Conservation (phyloP, 179 eudicot species). For the Beta lomatogona region DNA sequence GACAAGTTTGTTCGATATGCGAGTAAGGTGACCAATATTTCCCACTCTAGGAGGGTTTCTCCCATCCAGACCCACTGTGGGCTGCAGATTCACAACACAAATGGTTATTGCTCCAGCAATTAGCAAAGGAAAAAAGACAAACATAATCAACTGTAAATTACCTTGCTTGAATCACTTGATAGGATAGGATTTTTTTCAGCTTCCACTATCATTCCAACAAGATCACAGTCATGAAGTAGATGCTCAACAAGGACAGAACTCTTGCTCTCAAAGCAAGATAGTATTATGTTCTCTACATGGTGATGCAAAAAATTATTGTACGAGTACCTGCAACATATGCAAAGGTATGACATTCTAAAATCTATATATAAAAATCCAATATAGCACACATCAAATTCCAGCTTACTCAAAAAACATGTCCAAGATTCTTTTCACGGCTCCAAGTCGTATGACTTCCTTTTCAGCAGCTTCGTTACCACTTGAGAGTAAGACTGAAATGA, state of each 20-base stretch:
- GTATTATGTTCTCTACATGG: slow-evolving; percentile 68
- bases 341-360: slow-evolving; percentile 23
- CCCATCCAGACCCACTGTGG: slow-evolving; percentile 67
- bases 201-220: slow-evolving; percentile 76
- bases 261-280: slow-evolving; percentile 85
- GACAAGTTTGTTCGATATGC: slow-evolving; percentile 84
- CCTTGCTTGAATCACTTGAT: slow-evolving; percentile 63
- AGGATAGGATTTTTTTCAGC: slow-evolving; percentile 65
- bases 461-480: slow-evolving; percentile 81
- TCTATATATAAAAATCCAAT: background rate
- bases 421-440: slow-evolving; percentile 70
- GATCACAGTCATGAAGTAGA: slow-evolving; percentile 82
- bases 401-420: slow-evolving; percentile 87
- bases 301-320: slow-evolving; percentile 94
- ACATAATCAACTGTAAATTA: slow-evolving; percentile 25
- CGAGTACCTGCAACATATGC: slow-evolving; percentile 64
- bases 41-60: slow-evolving; percentile 73
- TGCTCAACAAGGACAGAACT: slow-evolving; percentile 63
- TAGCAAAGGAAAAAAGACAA: background rate
- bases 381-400: background rate
- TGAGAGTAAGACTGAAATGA: slow-evolving; percentile 78
- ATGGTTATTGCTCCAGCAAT: slow-evolving; percentile 22
- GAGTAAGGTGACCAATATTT: slow-evolving; percentile 89
- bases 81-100: slow-evolving; percentile 53
- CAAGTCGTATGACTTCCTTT: slow-evolving; percentile 79